Evolutionary conservation across 176 grass and related monocot genomes (phyloP).

Genomic region (Themeda triandra): DNA sequence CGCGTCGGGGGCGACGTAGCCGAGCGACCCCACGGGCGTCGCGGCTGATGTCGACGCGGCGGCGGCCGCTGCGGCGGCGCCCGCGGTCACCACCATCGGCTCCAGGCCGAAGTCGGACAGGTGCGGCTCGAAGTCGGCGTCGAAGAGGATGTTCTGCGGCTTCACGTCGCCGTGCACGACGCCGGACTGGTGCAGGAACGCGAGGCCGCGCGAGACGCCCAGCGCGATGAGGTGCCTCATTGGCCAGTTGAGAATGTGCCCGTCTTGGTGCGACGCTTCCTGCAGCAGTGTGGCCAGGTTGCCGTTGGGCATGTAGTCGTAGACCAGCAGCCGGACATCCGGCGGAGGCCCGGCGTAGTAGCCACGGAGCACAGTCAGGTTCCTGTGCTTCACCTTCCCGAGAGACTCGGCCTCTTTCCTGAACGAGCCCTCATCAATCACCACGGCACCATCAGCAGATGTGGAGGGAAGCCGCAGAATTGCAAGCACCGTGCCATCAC

Average conservation of each 20-base stretch:
- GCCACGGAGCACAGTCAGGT: conserved; percentile 87
- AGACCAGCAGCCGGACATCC: conserved; percentile 85
- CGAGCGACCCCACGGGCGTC: conserved; percentile 73
- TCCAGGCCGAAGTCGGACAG: conserved; percentile 93
- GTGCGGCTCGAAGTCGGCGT: conserved; percentile 96
- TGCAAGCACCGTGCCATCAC: conserved; percentile 82
- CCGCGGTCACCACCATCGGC: conserved; percentile 85
- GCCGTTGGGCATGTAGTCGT: conserved; percentile 99
- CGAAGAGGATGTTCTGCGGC: conserved; percentile 92
- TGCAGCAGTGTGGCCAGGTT: conserved; percentile 93
- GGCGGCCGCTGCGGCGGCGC: conserved; percentile 55
- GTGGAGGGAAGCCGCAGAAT: conserved; percentile 88
- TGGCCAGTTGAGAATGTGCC: conserved; percentile 96
- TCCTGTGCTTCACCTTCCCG: conserved; percentile 96
- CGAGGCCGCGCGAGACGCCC: conserved; percentile 76
- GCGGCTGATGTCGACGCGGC: conserved; percentile 57
- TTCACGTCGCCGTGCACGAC: conserved; percentile 93
- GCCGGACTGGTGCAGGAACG: conserved; percentile 82
- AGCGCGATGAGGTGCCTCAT: conserved; percentile 99
- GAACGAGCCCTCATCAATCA: conserved; percentile 88
- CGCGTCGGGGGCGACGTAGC: conserved; percentile 86
- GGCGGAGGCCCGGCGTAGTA: conserved; percentile 96
- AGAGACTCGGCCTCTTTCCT: conserved; percentile 91
- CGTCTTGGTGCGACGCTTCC: conserved; percentile 95
- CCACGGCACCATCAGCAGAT: conserved; percentile 76